phyloP scores from a whole-genome alignment of 352 stramenopile species.

The Phytopythium helicoides region DNA sequence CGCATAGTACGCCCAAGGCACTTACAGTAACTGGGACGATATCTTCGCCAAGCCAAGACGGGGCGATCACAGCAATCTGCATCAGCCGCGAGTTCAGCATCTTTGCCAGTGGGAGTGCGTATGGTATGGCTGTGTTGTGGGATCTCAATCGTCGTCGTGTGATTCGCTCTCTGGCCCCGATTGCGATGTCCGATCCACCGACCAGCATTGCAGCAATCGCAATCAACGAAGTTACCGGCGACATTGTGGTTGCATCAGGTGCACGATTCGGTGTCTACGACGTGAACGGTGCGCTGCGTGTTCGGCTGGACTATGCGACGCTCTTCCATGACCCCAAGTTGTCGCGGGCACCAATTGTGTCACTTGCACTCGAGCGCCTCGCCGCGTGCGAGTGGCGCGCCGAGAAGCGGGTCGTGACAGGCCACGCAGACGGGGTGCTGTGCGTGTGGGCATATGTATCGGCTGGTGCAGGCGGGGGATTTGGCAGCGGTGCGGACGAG shows the following conservation, averaged over 20 bases:
- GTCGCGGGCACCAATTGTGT: slow-evolving; percentile 33
- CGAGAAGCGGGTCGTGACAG: slow-evolving; percentile 65
- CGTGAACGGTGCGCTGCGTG: slow-evolving; percentile 57
- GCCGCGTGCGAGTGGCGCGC: slow-evolving; percentile 53
- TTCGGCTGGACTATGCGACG: slow-evolving; percentile 41
- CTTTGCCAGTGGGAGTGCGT: slow-evolving; percentile 57
- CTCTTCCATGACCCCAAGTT: slow-evolving; percentile 40
- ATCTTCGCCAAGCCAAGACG: slow-evolving; percentile 31
- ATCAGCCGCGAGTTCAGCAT: slow-evolving; percentile 64
- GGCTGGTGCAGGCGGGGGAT: slow-evolving; percentile 9
- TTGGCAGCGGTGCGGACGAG: slow-evolving; percentile 5
- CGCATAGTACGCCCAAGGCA: slow-evolving; percentile 18
- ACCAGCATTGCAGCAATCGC: slow-evolving; percentile 37
- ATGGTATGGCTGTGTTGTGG: slow-evolving; percentile 59
- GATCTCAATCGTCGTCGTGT: slow-evolving; percentile 66
- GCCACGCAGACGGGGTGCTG: slow-evolving; percentile 55
- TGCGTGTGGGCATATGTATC: slow-evolving; percentile 69
- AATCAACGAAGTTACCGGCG: slow-evolving; percentile 65
- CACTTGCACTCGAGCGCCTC: slow-evolving; percentile 45
- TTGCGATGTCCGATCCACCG: slow-evolving; percentile 2
- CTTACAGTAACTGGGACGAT: slow-evolving; percentile 46
- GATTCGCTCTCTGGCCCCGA: slow-evolving; percentile 39
- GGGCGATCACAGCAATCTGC: slow-evolving; percentile 44
- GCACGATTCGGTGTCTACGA: slow-evolving; percentile 60
- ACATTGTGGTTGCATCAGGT: slow-evolving; percentile 53